These are phyloP conservation scores for Ceratocystis smalleyi DNA, from an alignment of 2,329 filamentous ascomycete genomes.

Conservation along the genomic window DNA sequence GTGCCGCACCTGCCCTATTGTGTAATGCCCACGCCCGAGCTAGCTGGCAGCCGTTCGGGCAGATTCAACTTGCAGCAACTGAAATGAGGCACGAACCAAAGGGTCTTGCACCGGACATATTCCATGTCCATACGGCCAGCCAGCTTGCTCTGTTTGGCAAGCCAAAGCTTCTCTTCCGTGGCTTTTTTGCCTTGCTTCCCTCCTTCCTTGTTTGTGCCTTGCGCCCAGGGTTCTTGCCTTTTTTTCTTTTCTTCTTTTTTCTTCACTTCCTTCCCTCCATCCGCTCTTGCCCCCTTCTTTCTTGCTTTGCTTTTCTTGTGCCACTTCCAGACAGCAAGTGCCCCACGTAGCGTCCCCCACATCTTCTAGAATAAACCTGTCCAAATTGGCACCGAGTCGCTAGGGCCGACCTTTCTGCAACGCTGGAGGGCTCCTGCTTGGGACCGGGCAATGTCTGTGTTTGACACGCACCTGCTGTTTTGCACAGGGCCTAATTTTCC, in stretches of 20 bases:
- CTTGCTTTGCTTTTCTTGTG: background rate
- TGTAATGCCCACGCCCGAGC: background rate
- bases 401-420: background rate
- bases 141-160: background rate
- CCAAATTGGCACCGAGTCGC: background rate
- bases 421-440: background rate
- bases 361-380: background rate
- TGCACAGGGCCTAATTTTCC: background rate
- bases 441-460: background rate
- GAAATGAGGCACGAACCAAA: constrained; percentile 2
- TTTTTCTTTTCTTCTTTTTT: background rate
- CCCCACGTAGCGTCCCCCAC: background rate
- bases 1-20: background rate
- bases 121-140: background rate
- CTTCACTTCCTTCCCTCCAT: background rate
- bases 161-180: background rate
- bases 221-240: background rate
- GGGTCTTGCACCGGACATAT: background rate
- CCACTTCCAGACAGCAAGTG: background rate
- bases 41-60: background rate
- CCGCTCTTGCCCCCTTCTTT: background rate
- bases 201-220: background rate
- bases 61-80: background rate
- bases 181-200: background rate
- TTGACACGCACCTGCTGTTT: background rate